Base-by-base conservation (phyloP, 106 monocot genomes). In the Dioscorea zingiberensis region DNA sequence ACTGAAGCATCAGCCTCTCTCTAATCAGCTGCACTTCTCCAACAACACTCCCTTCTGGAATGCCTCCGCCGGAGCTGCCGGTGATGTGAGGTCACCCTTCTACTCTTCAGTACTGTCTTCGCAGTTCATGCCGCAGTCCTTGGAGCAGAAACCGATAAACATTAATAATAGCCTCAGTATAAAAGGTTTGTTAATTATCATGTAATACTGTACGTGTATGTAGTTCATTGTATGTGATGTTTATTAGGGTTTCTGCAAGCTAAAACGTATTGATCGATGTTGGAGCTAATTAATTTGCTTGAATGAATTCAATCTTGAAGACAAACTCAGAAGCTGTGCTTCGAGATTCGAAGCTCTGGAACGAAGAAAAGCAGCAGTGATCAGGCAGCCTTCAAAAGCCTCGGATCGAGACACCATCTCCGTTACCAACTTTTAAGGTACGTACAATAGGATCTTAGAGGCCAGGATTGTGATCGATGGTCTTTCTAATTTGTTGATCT, bases 351-450 rank as follows among this genome's bases (percentile, higher is more conserved):
- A 70, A 59, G 32, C 61, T 65, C 21, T 51, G 38, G 12, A 16
- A 47, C 21, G 85, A 79, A 67, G 85, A 76, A n/a, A 57, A 69
- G 70, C 47, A 46, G 71, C 32, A 65, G 66, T 15, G 83, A 79
- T 38, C 38, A 79, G 47, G 66, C 84, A n/a, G 32, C 85, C 56
- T 74, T 78, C 22, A 97, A 97, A 92, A 85, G 80, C 71, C 75
- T 22, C 63, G 93, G 54, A 76, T 93, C 9, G 88, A 85, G 27
- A 73, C 83, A 5, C 88, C 88, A 12, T 93, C 88, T 22, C 68
- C 85, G 48, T 71, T 88, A 29, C 93, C 93, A 4, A 80, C 88
- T 67, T 93, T 92, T 69, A 92, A 87, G 76, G 92, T 87, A n/a
- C n/a, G n/a, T n/a, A 73, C 44, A 38, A 38, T 38, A 38, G 38